Evolutionary conservation across 2,329 filamentous ascomycete species (phyloP), one percentile per base, ranked within the genome.

Genomic region (Fusarium sambucinum): DNA sequence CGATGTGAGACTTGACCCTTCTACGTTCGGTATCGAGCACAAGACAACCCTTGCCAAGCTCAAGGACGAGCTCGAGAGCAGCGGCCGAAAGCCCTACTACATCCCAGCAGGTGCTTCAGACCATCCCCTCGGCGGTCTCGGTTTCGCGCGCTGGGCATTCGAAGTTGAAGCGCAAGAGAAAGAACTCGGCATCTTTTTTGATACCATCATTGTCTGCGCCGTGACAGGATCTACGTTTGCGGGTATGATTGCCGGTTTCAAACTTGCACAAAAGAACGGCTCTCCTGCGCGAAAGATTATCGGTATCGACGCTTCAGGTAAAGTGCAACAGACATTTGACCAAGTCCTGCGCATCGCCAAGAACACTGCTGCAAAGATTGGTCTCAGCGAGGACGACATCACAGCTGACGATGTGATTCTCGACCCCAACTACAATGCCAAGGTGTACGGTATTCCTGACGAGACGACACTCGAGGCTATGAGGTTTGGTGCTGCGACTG

Each of bases 161-260:
- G 90, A 92, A 77, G 87, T 93, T 0, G 82, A 82, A 46, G 80
- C 82, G 64, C 90, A 92, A 77, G 90, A 92, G 77, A 79, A 80
- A 64, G 81, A 85, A 66, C 68, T 87, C 27, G 88, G 87, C 1
- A 73, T 91, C 13, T 90, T 90, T 76, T 92, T 91, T 76, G 88
- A 91, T 71, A 89, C 86, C 1, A 74, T 92, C 10, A 78, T 92
- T 55, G 90, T 91, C 11, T 92, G 90, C 75, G 89, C 88, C 19
- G 90, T 92, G 3, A 92, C 90, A 1, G 91, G 90, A 6, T 89
- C 85, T 8, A 92, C 90, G 2, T 84, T 91, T 75, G 90, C 87
- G 1, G 91, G 91, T 11, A 90, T 93, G 83, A 83, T 93, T 11
- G 90, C 90, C 0, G 91, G 91, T 0, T 92, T 92, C 77, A 91